Percentiles rank a stretch among this genome's conserved stretches.
Conservation (phyloP, 164 flowering plant genomes). For the Stephania japonica region DNA sequence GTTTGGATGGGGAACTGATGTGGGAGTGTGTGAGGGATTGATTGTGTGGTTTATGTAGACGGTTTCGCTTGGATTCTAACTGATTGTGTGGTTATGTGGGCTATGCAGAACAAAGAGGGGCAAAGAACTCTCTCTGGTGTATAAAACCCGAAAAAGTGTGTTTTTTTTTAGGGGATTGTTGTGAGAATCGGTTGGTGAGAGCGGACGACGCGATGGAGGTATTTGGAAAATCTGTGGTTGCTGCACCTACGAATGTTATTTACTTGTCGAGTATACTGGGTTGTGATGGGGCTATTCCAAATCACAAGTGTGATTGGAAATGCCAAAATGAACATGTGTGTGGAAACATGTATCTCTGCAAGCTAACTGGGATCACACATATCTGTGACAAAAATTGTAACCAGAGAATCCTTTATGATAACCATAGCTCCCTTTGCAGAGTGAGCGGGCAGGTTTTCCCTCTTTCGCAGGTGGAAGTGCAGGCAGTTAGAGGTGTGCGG, state of each 20-base stretch:
- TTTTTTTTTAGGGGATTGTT: background rate
- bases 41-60: background rate
- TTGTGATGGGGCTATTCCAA: slow-evolving; percentile 52
- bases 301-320: slow-evolving; percentile 90
- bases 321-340: slow-evolving; percentile 87
- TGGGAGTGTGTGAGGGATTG: background rate
- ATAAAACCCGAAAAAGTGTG: slow-evolving; percentile 9
- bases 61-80: slow-evolving; percentile 14
- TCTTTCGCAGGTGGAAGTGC: slow-evolving; percentile 67
- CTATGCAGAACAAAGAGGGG: slow-evolving; percentile 38
- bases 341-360: slow-evolving; percentile 93
- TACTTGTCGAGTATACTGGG: slow-evolving; percentile 85
- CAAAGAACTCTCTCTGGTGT: slow-evolving; percentile 11
- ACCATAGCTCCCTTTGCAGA: slow-evolving; percentile 90
- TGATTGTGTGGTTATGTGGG: slow-evolving; percentile 22
- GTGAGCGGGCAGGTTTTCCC: slow-evolving; percentile 84
- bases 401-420: slow-evolving; percentile 93
- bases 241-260: slow-evolving; percentile 74
- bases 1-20: background rate
- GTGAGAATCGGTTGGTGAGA: slow-evolving; percentile 1
- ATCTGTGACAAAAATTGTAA: slow-evolving; percentile 99
- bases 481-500: slow-evolving; percentile 84
- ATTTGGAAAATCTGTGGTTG: slow-evolving; percentile 58
- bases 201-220: slow-evolving; percentile 56
- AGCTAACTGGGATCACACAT: slow-evolving; percentile 86